These are phyloP conservation scores for Ceratocystis smalleyi DNA, from an alignment of 2,329 filamentous ascomycete species.

Conservation along the genomic window DNA sequence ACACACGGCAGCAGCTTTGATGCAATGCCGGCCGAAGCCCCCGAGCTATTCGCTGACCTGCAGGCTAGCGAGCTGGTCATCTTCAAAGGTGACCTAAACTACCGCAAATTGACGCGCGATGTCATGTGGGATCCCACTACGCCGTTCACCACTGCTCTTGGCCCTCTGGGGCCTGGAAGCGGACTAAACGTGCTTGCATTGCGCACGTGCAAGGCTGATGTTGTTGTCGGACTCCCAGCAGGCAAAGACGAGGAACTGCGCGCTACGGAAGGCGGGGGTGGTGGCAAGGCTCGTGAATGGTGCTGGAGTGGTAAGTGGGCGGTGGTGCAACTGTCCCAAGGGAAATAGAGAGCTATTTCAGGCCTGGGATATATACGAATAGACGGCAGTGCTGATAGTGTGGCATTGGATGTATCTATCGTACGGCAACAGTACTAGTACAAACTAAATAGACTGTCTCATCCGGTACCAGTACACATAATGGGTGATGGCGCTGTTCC, in stretches of 20 bases:
- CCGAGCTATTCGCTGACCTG: conserved; percentile 58
- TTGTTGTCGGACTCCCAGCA: conserved; percentile 70
- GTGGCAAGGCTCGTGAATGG: conserved; percentile 63
- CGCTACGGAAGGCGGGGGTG: conserved; percentile 51
- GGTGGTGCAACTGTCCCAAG: conserved; percentile 59
- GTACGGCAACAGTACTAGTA: not conserved
- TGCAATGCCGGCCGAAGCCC: conserved; percentile 57
- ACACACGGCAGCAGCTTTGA: conserved; percentile 77
- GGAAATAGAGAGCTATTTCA: conserved; percentile 14
- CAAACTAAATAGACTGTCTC: no score
- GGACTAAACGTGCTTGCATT: conserved; percentile 75
- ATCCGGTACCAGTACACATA: no score
- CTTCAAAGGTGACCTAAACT: conserved; percentile 96
- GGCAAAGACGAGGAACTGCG: conserved; percentile 73
- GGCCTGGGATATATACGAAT: not conserved
- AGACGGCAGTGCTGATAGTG: not conserved
- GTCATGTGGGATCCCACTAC: conserved; percentile 77
- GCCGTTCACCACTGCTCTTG: conserved; percentile 69
- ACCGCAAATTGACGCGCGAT: conserved; percentile 81
- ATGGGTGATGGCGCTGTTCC: no score
- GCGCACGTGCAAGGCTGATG: conserved; percentile 90
- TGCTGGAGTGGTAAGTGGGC: conserved; percentile 95
- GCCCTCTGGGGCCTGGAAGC: conserved; percentile 65
- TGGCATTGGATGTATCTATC: not conserved
- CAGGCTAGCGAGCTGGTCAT: conserved; percentile 74